Evolutionary conservation across 768 basidiomycete genomes (phyloP).

Genomic region (Macrolepiota fuliginosa): DNA sequence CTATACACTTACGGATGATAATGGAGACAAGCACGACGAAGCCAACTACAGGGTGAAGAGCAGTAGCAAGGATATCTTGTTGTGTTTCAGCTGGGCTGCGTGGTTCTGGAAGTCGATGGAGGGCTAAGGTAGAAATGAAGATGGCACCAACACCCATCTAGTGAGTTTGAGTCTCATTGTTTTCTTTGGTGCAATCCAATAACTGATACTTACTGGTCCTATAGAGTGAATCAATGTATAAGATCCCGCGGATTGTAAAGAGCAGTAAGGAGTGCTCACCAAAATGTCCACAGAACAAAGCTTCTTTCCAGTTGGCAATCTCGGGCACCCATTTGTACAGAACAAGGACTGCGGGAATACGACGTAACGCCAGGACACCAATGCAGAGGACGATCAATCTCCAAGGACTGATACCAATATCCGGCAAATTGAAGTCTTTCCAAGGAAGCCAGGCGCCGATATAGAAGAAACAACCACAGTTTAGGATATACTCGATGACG

Average conservation of each 20-base stretch:
- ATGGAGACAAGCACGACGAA: constrained; percentile 90
- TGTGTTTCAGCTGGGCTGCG: constrained; percentile 60
- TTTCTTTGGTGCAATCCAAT: background rate
- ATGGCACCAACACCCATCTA: constrained; percentile 93
- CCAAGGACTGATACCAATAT: constrained; percentile 67
- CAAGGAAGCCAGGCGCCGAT: constrained; percentile 89
- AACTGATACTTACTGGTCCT: constrained; percentile 49
- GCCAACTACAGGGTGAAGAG: constrained; percentile 79
- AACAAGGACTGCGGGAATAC: constrained; percentile 75
- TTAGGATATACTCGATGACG: constrained; percentile 85
- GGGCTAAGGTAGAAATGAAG: constrained; percentile 79
- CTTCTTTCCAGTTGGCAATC: constrained; percentile 80
- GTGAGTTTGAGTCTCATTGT: background rate
- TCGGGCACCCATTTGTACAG: constrained; percentile 88
- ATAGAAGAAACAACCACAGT: constrained; percentile 79
- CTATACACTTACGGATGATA: constrained; percentile 58
- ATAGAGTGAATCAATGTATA: background rate
- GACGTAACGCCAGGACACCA: constrained; percentile 67
- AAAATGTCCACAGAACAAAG: constrained; percentile 90
- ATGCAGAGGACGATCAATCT: constrained; percentile 67
- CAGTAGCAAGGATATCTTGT: constrained; percentile 68
- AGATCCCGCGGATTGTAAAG: background rate
- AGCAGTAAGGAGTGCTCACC: constrained; percentile 37
- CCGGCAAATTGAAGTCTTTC: constrained; percentile 48
- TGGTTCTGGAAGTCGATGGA: constrained; percentile 57